Percentiles rank a stretch among this genome's conserved stretches.
Conservation (phyloP, 2,329 filamentous ascomycete genomes). For the Coniochaeta ligniaria region DNA sequence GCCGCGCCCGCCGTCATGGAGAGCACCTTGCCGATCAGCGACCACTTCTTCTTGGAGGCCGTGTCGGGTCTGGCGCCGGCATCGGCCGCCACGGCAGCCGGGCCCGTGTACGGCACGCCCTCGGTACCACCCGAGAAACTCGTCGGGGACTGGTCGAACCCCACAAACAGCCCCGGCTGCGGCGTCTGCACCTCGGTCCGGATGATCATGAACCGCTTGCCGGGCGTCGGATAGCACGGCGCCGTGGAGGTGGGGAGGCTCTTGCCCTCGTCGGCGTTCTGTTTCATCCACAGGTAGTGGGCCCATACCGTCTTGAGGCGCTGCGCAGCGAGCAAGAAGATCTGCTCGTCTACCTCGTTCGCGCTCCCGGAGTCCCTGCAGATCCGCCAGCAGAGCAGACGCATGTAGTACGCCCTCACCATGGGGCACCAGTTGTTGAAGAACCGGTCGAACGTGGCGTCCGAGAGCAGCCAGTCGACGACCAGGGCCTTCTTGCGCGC, state of each 20-base stretch:
- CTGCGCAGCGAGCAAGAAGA: constrained; percentile 60
- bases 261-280: constrained; percentile 51
- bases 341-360: constrained; percentile 56
- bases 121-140: constrained; percentile 3
- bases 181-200: constrained; percentile 58
- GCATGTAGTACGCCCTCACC: constrained; percentile 90
- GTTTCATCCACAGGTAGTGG: constrained; percentile 69
- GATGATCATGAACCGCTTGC: constrained; percentile 81
- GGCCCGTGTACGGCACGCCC: constrained; percentile 1
- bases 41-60: constrained; percentile 47
- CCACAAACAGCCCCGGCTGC: constrained; percentile 39
- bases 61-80: constrained; percentile 11
- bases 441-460: constrained; percentile 68
- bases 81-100: constrained; percentile 17
- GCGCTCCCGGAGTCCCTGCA: constrained; percentile 66
- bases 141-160: constrained; percentile 32
- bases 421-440: constrained; percentile 96
- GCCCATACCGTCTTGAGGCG: constrained; percentile 69
- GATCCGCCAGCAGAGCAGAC: constrained; percentile 81
- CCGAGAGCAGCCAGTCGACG: constrained; percentile 66
- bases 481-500: constrained; percentile 64
- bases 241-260: constrained; percentile 62
- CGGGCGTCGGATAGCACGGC: constrained; percentile 78
- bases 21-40: constrained; percentile 57
- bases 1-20: constrained; percentile 27